Evolutionary conservation across 805 yeast genomes (phyloP).

Genomic region (Starmerella floris): DNA sequence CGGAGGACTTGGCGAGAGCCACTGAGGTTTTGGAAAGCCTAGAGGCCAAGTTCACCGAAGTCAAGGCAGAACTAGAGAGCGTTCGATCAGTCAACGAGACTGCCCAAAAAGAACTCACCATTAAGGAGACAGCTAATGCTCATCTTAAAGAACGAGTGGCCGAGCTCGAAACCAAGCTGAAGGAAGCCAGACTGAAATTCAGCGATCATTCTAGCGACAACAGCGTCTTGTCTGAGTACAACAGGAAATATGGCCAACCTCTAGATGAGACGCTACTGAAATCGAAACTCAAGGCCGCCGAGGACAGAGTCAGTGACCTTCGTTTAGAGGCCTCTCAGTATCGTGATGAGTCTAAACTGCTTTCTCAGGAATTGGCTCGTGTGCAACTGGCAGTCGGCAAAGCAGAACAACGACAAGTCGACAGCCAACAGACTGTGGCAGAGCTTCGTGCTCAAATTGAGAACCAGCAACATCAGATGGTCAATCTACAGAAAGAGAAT

Average conservation of each 20-base stretch:
- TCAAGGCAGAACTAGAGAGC: not conserved
- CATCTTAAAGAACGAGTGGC: not conserved
- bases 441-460: not conserved
- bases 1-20: not conserved
- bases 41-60: not conserved
- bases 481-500: not conserved
- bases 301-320: slow-evolving; percentile 24
- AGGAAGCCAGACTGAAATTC: not conserved
- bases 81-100: not conserved
- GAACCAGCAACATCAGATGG: not conserved
- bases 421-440: not conserved
- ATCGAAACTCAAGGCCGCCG: slow-evolving; percentile 19
- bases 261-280: slow-evolving; percentile 11
- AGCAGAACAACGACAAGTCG: slow-evolving; percentile 4
- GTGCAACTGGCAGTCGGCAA: slow-evolving; percentile 1
- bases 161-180: not conserved
- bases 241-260: not conserved
- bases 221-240: not conserved
- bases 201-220: not conserved
- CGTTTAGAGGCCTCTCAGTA: slow-evolving; percentile 24
- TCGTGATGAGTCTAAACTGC: slow-evolving; percentile 19
- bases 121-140: not conserved
- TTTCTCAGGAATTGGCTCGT: not conserved
- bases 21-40: not conserved
- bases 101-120: not conserved